phyloP scores from a whole-genome alignment of 768 basidiomycete genomes.

The Termitomyces heimii region DNA sequence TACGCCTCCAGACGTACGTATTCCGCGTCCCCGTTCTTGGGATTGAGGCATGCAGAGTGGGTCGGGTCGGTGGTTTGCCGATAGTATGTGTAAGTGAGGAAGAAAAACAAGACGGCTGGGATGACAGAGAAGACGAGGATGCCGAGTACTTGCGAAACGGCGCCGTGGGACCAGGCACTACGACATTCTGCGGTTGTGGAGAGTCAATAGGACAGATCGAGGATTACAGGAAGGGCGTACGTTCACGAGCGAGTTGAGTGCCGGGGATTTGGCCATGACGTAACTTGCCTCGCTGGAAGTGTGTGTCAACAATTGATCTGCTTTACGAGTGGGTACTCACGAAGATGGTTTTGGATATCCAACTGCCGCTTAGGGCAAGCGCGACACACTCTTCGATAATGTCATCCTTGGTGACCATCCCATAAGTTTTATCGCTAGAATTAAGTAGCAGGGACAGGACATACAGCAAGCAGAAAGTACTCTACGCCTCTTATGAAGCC shows the following conservation, averaged over 20 bases:
- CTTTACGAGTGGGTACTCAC: constrained; percentile 16
- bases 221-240: constrained; percentile 18
- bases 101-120: constrained; percentile 27
- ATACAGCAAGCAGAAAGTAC: constrained; percentile 33
- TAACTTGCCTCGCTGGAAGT: constrained; percentile 22
- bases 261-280: constrained; percentile 24
- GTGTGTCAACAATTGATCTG: not conserved
- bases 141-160: constrained; percentile 29
- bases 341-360: constrained; percentile 30
- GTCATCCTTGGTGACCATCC: constrained; percentile 23
- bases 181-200: constrained; percentile 26
- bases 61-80: constrained; percentile 30
- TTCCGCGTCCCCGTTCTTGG: constrained; percentile 4
- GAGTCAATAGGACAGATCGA: not conserved
- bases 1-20: constrained; percentile 10
- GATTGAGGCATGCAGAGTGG: constrained; percentile 28
- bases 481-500: constrained; percentile 28
- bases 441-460: constrained; percentile 10
- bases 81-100: constrained; percentile 34
- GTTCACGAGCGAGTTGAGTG: constrained; percentile 24
- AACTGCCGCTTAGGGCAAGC: constrained; percentile 25
- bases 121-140: constrained; percentile 32
- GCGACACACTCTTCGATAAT: constrained; percentile 30
- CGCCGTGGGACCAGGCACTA: constrained; percentile 30
- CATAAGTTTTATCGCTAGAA: not conserved